phyloP scores from a whole-genome alignment of 192 early-diverging fungal genomes.

The Backusella westeae region DNA sequence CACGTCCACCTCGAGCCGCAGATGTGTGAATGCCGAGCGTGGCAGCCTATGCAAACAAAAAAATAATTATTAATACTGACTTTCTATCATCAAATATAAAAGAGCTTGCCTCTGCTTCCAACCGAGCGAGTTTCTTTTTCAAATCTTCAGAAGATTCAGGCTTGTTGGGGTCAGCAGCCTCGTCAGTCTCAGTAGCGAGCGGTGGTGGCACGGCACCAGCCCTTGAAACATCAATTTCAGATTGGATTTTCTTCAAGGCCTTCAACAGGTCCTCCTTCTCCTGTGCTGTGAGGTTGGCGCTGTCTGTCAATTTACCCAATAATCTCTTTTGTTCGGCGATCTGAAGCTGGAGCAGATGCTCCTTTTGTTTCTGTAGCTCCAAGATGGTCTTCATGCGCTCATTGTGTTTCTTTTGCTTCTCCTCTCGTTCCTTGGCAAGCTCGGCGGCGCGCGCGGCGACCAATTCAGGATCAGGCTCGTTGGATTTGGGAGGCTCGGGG shows the following conservation, averaged over 20 bases:
- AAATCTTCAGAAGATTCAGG: slow-evolving; percentile 41
- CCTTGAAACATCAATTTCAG: slow-evolving; percentile 39
- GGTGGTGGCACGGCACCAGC: background rate
- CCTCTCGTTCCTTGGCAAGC: slow-evolving; percentile 43
- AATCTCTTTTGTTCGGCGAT: slow-evolving; percentile 65
- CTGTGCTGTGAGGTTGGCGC: slow-evolving; percentile 47
- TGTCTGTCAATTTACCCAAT: slow-evolving; percentile 52
- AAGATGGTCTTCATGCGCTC: slow-evolving; percentile 47
- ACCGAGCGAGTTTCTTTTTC: slow-evolving; percentile 54
- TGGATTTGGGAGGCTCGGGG: slow-evolving; percentile 21
- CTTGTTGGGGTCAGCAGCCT: slow-evolving; percentile 18
- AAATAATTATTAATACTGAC: background rate
- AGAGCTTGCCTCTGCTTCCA: slow-evolving; percentile 58
- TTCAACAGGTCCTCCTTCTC: slow-evolving; percentile 49
- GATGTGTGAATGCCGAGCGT: slow-evolving; percentile 31
- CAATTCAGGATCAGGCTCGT: slow-evolving; percentile 39
- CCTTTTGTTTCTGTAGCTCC: slow-evolving; percentile 59
- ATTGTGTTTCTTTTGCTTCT: slow-evolving; percentile 47
- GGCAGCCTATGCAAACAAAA: slow-evolving; percentile 30
- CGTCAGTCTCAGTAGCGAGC: background rate
- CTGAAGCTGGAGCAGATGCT: slow-evolving; percentile 53
- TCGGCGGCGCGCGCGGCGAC: slow-evolving; percentile 45
- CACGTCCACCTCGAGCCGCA: slow-evolving; percentile 47
- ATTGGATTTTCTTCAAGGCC: slow-evolving; percentile 44
- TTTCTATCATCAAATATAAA: background rate